Evolutionary conservation across 495 filamentous ascomycete species (phyloP), one percentile per base, ranked within the genome.

Genomic region (Astrothelium subdiscretum): DNA sequence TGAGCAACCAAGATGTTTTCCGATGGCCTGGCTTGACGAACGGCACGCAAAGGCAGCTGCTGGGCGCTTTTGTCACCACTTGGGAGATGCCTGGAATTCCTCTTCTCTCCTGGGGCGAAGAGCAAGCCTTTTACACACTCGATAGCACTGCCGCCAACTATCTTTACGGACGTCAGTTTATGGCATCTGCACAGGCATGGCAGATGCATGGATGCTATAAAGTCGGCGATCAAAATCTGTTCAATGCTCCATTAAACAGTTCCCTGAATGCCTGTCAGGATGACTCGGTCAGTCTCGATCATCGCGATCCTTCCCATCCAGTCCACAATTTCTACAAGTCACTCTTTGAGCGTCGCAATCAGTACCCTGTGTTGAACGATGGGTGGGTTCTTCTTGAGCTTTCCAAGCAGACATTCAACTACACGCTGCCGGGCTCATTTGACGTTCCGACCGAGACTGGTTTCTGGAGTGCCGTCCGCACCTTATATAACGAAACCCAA

Each of bases 1-100:
- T 77, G 2, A 85, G 83, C 5, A 89, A 89, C 66, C 87, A 90
- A 71, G 87, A 90, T 67, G 85, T 90, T 4, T 87, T 90, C 70
- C 80, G 86, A 10, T 90, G 87, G 87, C 86, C 87, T 8, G 77
- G 83, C 2, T 76, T 90, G 57, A 73, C 78, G n/a, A 76, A 80
- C 59, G 87, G 87, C 5, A 80, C 81, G 0, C 79, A 87, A 68
- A 79, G 83, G 59, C 78, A 81, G 70, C 72, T 88, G 3, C 73
- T 90, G 0, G 87, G 75, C 10, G 70, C 80, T 1, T 89, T 86
- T 62, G 81, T 90, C 62, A 84, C 80, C 0, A 87, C 84, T 22
- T 63, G 89, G 10, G 74, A 85, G 48, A 73, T 89, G 69, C 87
- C 87, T 0, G 87, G 87, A 4, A 83, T 86, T 31, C 87, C 87